These are phyloP conservation scores for Penicillium olsonii DNA, from an alignment of 2,329 filamentous ascomycete species.

Conservation along the genomic window DNA sequence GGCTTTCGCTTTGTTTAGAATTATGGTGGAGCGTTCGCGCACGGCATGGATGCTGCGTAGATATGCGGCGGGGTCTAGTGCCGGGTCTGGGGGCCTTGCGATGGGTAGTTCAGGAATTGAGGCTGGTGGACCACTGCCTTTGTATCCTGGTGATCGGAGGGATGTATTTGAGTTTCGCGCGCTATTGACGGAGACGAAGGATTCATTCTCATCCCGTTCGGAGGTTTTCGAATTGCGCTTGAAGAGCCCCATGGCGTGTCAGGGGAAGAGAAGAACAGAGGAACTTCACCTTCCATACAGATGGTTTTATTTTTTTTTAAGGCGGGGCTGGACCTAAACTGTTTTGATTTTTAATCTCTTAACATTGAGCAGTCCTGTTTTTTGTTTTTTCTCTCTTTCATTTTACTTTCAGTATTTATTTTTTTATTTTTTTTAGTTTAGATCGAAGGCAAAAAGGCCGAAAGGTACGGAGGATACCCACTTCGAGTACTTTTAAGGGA, in stretches of 20 bases:
- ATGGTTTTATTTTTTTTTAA: constrained; percentile 8
- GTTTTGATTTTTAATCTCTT: not conserved
- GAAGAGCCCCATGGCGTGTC: constrained; percentile 45
- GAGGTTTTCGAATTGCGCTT: constrained; percentile 48
- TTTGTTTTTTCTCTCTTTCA: not conserved
- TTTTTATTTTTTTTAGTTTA: not conserved
- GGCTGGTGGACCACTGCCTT: constrained; percentile 49
- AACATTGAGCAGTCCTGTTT: not conserved
- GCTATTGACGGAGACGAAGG: constrained; percentile 43
- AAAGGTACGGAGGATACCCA: constrained; percentile 1
- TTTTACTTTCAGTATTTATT: too few species aligned
- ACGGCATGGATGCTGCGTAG: constrained; percentile 87
- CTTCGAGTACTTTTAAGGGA: constrained; percentile 6
- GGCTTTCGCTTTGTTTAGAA: constrained; percentile 73
- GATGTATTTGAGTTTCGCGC: constrained; percentile 49
- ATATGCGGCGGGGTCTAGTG: constrained; percentile 85
- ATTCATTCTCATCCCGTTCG: constrained; percentile 44
- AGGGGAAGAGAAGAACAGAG: not conserved
- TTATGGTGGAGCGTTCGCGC: constrained; percentile 71
- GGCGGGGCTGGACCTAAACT: constrained; percentile 7
- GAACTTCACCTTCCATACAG: not conserved
- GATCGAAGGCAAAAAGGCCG: not conserved
- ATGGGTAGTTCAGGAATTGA: constrained; percentile 75
- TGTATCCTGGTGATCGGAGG: constrained; percentile 52
- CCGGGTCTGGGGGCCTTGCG: constrained; percentile 81